Conservation (phyloP, 768 basidiomycete genomes). For the Pholiota molesta region DNA sequence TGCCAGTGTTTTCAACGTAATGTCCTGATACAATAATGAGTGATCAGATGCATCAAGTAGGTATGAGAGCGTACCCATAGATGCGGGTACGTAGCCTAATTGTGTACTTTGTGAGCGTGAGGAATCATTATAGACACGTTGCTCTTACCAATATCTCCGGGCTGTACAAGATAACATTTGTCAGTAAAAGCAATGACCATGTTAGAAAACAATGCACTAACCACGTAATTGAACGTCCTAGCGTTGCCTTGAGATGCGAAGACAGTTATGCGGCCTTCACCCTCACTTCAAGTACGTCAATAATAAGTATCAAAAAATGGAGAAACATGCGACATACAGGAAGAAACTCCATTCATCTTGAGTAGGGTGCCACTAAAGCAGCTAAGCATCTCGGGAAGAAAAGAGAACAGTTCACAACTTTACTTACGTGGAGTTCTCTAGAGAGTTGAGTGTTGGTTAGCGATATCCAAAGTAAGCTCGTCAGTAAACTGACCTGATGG, state of each 20-base stretch:
- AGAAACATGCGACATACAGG: conserved; percentile 38
- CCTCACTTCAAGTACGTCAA: conserved; percentile 36
- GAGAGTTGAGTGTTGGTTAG: background rate
- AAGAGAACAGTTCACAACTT: background rate
- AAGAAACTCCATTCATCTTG: conserved; percentile 69
- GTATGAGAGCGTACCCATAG: conserved; percentile 42
- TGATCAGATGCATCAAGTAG: background rate
- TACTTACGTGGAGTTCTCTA: conserved; percentile 57
- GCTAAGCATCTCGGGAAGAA: background rate
- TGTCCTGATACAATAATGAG: conserved; percentile 42
- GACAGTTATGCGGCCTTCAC: conserved; percentile 56
- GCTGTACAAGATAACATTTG: conserved; percentile 59
- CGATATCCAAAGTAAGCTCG: background rate
- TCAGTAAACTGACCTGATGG: conserved; percentile 47
- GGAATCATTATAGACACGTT: conserved; percentile 16
- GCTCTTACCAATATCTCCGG: conserved; percentile 57
- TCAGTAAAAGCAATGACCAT: conserved; percentile 33
- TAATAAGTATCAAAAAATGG: conserved; percentile 22
- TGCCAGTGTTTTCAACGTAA: conserved; percentile 69
- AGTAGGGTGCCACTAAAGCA: conserved; percentile 67
- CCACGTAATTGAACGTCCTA: conserved; percentile 61
- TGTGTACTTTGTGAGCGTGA: background rate
- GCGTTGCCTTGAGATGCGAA: conserved; percentile 60
- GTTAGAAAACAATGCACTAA: conserved; percentile 42
- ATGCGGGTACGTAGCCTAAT: conserved; percentile 57